phyloP scores from a whole-genome alignment of 371 early-diverging fungal species.

The Blastocladiella emersonii region DNA sequence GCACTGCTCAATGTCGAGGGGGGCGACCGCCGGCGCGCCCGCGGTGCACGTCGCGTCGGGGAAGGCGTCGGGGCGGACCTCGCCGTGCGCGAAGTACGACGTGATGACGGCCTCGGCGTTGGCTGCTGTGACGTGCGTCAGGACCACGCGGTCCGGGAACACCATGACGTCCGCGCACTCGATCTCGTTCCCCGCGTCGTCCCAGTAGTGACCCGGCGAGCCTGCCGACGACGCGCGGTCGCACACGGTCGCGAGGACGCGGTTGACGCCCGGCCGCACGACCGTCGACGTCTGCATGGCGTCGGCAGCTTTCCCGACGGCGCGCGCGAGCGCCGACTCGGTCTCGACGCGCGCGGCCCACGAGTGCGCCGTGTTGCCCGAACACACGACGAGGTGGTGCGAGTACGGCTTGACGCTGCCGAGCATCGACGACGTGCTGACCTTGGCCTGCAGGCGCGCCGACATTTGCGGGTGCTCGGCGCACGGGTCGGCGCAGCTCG shows the following conservation, averaged over 20 bases:
- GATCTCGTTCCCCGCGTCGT: not conserved
- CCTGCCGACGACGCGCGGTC: not conserved
- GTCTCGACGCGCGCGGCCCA: not conserved
- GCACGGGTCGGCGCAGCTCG: not conserved
- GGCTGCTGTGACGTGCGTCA: not conserved
- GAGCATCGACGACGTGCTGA: not conserved
- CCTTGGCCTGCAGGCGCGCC: not conserved
- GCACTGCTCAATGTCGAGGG: not conserved
- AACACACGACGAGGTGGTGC: not conserved
- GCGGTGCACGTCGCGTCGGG: not conserved
- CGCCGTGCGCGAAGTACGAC: not conserved
- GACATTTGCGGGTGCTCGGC: not conserved
- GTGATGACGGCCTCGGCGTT: not conserved
- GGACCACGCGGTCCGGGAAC: not conserved
- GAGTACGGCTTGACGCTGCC: not conserved
- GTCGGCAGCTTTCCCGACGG: no score
- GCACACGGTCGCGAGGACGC: not conserved
- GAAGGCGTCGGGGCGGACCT: not conserved
- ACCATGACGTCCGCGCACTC: not conserved
- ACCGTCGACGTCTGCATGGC: no score
- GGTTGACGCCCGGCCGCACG: no score
- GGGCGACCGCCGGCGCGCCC: not conserved
- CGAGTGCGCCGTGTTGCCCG: not conserved
- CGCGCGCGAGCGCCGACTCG: not conserved
- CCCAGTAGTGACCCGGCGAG: not conserved